Evolutionary conservation across 1,284 basidiomycete species (phyloP).

Genomic region (Trametes hirsuta): DNA sequence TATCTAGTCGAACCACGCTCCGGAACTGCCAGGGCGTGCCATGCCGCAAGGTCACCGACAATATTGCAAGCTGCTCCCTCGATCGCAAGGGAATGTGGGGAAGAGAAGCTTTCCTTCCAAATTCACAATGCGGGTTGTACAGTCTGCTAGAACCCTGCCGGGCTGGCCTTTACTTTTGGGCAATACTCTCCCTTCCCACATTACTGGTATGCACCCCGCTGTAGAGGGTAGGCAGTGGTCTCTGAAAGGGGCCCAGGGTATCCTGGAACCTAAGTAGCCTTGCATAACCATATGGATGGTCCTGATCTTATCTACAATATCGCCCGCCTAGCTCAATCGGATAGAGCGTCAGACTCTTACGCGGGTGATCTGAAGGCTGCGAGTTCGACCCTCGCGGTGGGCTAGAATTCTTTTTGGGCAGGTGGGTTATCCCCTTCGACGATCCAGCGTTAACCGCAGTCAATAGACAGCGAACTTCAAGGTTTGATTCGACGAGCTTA

Average conservation of each 20-base stretch:
- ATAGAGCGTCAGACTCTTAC: conserved; percentile 18
- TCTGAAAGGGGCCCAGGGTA: no score
- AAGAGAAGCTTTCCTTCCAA: no score
- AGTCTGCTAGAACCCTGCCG: no score
- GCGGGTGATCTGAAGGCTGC: conserved; percentile 76
- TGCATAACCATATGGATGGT: not conserved
- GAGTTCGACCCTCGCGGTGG: conserved; percentile 92
- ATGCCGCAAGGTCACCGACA: not conserved
- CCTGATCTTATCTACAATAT: not conserved
- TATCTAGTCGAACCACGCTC: no score
- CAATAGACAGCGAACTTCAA: not conserved
- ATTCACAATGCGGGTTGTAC: no score
- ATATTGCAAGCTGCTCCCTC: not conserved
- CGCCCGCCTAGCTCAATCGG: conserved; percentile 15
- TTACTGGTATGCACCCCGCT: no score
- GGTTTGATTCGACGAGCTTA: not conserved
- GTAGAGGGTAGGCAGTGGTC: no score
- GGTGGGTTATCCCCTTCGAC: no score
- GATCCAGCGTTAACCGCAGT: no score
- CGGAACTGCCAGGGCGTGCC: no score
- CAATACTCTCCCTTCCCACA: no score
- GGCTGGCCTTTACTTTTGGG: no score
- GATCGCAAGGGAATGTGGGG: not conserved
- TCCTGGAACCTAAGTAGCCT: not conserved
- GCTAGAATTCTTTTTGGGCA: conserved; percentile 45